These are phyloP conservation scores for Trichosanthes truncata DNA, from an alignment of 306 rosid species.

Conservation along the genomic window DNA sequence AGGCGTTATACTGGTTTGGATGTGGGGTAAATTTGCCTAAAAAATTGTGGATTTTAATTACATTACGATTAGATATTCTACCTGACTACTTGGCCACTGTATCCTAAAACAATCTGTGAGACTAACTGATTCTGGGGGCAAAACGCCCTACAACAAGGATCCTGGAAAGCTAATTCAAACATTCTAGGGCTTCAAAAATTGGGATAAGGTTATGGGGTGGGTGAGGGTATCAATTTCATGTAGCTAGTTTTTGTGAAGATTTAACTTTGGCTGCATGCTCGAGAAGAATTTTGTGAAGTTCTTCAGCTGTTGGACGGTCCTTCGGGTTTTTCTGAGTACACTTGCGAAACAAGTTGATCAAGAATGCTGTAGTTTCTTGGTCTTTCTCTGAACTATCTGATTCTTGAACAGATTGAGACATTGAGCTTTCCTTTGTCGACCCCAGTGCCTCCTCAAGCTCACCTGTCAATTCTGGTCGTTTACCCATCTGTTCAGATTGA, in stretches of 20 bases:
- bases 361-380: slow-evolving; percentile 31
- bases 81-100: not conserved
- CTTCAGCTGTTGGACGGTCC: slow-evolving; percentile 63
- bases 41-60: not conserved
- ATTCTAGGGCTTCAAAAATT: slow-evolving; percentile 19
- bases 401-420: slow-evolving; percentile 48
- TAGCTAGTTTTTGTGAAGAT: slow-evolving; percentile 24
- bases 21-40: not conserved
- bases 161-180: slow-evolving; percentile 5
- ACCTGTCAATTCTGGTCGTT: slow-evolving; percentile 54
- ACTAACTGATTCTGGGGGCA: not conserved
- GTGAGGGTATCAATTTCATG: slow-evolving; percentile 7
- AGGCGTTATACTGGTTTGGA: not conserved
- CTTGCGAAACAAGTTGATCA: slow-evolving; percentile 55
- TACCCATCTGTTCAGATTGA: slow-evolving; percentile 35
- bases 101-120: slow-evolving; percentile 10
- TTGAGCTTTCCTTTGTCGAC: slow-evolving; percentile 34
- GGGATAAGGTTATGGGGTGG: slow-evolving; percentile 1
- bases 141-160: not conserved
- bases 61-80: not conserved
- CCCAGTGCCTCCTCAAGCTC: slow-evolving; percentile 45
- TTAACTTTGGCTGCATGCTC: slow-evolving; percentile 20
- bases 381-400: slow-evolving; percentile 32
- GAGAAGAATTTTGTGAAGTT: slow-evolving; percentile 47
- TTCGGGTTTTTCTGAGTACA: slow-evolving; percentile 61